These are phyloP conservation scores for Pinus albicaulis DNA, from an alignment of 75 land plant genomes.

Conservation along the genomic window DNA sequence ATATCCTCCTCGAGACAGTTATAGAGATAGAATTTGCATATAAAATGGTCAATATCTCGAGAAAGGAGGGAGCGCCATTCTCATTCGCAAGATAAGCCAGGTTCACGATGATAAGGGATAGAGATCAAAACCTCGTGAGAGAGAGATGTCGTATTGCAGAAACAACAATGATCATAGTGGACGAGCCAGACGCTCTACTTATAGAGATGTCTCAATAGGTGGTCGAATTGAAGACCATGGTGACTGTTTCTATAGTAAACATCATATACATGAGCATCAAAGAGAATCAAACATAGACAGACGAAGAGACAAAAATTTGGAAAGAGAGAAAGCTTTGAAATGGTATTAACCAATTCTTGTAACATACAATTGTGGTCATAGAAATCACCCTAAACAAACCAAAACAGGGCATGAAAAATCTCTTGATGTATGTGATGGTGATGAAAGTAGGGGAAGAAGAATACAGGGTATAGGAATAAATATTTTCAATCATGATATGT, in stretches of 20 bases:
- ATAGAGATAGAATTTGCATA: not conserved
- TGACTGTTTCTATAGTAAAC: not conserved
- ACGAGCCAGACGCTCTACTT: not conserved
- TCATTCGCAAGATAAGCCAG: not conserved
- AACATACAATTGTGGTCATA: too few relatives aligned
- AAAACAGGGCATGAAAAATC: too few relatives aligned
- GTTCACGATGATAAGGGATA: not conserved
- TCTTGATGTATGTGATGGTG: too few relatives aligned
- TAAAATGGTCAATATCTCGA: slow-evolving; percentile 3
- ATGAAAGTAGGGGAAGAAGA: slow-evolving; percentile 1
- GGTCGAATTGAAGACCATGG: not conserved
- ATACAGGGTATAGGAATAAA: slow-evolving; percentile 30
- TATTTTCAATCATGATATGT: slow-evolving; percentile 60
- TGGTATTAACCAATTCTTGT: not conserved
- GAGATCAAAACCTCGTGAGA: slow-evolving; percentile 16
- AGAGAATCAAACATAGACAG: slow-evolving; percentile 2
- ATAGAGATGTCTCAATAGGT: not conserved
- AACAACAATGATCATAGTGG: not conserved
- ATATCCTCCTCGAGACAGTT: not conserved
- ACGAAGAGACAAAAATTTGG: not conserved
- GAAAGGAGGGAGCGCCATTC: slow-evolving; percentile 9
- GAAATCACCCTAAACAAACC: too few relatives aligned
- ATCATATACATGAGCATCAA: not conserved
- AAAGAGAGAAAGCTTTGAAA: not conserved
- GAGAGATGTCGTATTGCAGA: slow-evolving; percentile 5